Evolutionary conservation across 805 yeast species (phyloP), one percentile per base, ranked within the genome.

Genomic region (Starmerella floris): DNA sequence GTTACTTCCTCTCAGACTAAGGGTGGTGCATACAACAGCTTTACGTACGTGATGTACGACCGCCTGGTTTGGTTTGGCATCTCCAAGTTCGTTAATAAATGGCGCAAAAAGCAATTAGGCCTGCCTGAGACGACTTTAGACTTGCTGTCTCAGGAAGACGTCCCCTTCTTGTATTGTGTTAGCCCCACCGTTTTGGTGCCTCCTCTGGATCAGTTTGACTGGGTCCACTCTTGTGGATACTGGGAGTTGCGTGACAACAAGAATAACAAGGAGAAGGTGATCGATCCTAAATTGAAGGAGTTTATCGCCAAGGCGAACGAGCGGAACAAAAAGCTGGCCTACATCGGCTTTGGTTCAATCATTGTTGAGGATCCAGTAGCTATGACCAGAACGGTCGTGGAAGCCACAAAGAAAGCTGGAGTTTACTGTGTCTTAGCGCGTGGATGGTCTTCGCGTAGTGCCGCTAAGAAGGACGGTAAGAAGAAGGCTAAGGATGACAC

Each of bases 211-310:
- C 87, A 81, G 60, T 79, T 84, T 15, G 95, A 84, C 58, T 88
- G 96, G 96, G 74, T 88, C n/a, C 81, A 72, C 52, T 94, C 87
- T 10, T 83, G 95, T 0, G 97, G 97, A 0, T 88, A 88, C 58
- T 88, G 97, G 97, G 83, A 84, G 53, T 65, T 88, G 52, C 87
- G 82, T 52, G 72, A 72, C 1, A 51, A 53, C 19, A 60, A 61
- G 2, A 60, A 62, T 6, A 81, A 73, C 1, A 56, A 55, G 26
- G 60, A 62, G 2, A 60, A 62, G 5, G 83, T 73, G 56, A 26
- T 35, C 10, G 81, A 84, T 1, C 51, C 61, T 8, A 75, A 63
- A 11, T 61, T 88, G 32, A 48, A 61, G 0, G 64, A 65, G 5
- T 88, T 88, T 54, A 74, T 88, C 35, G 54, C 62, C 13, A 59